A percentile compares a stretch with the other conserved stretches of the same genome.
Conservation (phyloP, 2,329 filamentous ascomycete genomes). For the Mariannaea elegans region DNA sequence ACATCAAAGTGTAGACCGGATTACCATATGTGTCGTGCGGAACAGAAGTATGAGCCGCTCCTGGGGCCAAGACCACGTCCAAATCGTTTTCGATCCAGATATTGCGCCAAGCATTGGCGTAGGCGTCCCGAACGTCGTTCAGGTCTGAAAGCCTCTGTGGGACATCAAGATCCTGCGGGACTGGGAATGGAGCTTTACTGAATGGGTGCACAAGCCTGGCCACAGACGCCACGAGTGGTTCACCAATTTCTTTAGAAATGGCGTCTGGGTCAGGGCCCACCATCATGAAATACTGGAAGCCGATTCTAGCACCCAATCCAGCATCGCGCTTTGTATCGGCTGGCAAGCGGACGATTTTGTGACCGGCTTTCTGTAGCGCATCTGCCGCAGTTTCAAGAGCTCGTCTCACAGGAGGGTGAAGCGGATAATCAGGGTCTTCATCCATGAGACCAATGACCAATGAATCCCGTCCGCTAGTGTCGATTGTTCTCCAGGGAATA, state of each 20-base stretch:
- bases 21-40: constrained; percentile 35
- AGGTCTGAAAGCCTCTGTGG: constrained; percentile 9
- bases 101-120: constrained; percentile 25
- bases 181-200: constrained; percentile 19
- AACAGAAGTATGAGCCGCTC: constrained; percentile 25
- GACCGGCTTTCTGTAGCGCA: constrained; percentile 52
- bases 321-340: constrained; percentile 26
- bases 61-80: constrained; percentile 32
- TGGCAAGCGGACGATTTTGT: constrained; percentile 51
- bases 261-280: constrained; percentile 22
- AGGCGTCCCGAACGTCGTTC: constrained; percentile 15
- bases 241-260: constrained; percentile 25
- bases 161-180: constrained; percentile 10
- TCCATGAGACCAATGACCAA: constrained; percentile 59
- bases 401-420: constrained; percentile 60
- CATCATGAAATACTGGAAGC: constrained; percentile 32
- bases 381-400: constrained; percentile 52
- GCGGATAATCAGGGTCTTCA: constrained; percentile 56
- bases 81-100: constrained; percentile 25
- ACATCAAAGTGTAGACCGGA: constrained; percentile 35
- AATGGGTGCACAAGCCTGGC: constrained; percentile 31
- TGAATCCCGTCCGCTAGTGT: constrained; percentile 17
- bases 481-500: constrained; percentile 55
- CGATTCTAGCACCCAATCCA: constrained; percentile 27
- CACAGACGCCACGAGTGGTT: constrained; percentile 32